Conservation (phyloP, 768 basidiomycete genomes). For the Guyanaporus albipodus region DNA sequence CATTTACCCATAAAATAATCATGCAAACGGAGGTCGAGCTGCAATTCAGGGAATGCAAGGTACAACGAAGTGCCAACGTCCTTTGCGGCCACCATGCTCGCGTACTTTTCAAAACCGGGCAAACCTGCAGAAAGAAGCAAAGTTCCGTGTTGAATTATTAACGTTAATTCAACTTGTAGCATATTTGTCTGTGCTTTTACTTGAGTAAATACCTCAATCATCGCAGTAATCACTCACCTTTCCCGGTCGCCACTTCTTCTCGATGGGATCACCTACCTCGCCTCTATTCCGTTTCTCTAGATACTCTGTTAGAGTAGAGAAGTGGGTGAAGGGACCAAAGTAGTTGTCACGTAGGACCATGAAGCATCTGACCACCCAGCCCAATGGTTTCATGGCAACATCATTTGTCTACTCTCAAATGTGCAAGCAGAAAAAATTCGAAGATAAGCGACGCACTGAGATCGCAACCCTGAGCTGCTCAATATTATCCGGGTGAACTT, state of each 20-base stretch:
- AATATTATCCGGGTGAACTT: conserved; percentile 62
- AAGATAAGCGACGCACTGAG: conserved; percentile 36
- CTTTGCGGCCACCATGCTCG: conserved; percentile 23
- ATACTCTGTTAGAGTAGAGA: conserved; percentile 84
- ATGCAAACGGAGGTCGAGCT: conserved; percentile 73
- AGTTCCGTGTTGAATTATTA: conserved; percentile 49
- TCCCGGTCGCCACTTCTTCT: conserved; percentile 73
- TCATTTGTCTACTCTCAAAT: conserved; percentile 41
- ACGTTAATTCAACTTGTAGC: conserved; percentile 66
- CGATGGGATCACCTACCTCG: conserved; percentile 77
- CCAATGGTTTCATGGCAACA: conserved; percentile 64
- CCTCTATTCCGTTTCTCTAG: conserved; percentile 58
- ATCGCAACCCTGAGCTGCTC: conserved; percentile 75
- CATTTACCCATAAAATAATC: conserved; percentile 83
- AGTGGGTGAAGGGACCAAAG: conserved; percentile 90
- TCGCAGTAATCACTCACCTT: conserved; percentile 44
- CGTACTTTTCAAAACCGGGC: conserved; percentile 51
- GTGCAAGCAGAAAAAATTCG: background rate
- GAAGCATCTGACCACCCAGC: conserved; percentile 86
- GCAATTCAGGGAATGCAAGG: conserved; percentile 61
- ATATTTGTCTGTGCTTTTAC: conserved; percentile 65
- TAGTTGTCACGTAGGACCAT: conserved; percentile 93
- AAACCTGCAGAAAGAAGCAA: conserved; percentile 66
- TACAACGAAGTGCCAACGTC: conserved; percentile 53
- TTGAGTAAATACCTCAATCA: conserved; percentile 6